These are phyloP conservation scores for Massospora cicadina DNA, from an alignment of 371 early-diverging fungal species.

Conservation along the genomic window DNA sequence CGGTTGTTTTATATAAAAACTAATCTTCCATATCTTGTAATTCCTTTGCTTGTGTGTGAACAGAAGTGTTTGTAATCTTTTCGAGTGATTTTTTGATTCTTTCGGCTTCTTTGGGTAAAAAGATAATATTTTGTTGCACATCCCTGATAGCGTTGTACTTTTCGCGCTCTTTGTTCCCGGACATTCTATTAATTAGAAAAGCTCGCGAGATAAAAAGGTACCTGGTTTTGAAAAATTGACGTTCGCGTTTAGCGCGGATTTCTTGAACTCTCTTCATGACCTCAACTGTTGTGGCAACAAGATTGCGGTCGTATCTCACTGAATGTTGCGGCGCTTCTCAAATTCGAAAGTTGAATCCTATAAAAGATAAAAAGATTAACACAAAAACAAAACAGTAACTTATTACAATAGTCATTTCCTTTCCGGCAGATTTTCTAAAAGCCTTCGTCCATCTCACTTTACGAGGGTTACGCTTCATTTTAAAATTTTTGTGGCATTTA, in stretches of 20 bases:
- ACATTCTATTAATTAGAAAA: slow-evolving; percentile 25
- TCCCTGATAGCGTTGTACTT: slow-evolving; percentile 48
- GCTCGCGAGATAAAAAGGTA: neutral
- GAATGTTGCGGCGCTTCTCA: slow-evolving; percentile 94
- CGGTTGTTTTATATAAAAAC: too few relatives aligned
- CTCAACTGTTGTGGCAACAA: slow-evolving; percentile 86
- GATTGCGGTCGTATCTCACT: slow-evolving; percentile 87
- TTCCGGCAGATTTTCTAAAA: slow-evolving; percentile 90
- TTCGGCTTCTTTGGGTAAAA: slow-evolving; percentile 46
- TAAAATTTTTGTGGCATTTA: slow-evolving; percentile 98
- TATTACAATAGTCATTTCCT: slow-evolving; percentile 94
- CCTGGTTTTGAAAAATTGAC: slow-evolving; percentile 71
- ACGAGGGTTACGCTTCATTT: slow-evolving; percentile 98
- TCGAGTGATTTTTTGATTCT: slow-evolving; percentile 33
- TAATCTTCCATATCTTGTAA: slow-evolving; percentile 7
- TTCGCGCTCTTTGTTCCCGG: slow-evolving; percentile 59
- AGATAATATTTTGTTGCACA: slow-evolving; percentile 69
- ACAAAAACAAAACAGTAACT: neutral
- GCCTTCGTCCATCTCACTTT: slow-evolving; percentile 99
- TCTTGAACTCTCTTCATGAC: slow-evolving; percentile 92
- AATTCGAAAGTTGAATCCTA: slow-evolving; percentile 92
- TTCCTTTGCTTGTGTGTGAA: neutral
- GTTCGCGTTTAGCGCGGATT: slow-evolving; percentile 78
- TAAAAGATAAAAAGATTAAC: neutral
- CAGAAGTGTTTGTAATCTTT: slow-evolving; percentile 21